Evolutionary conservation across 2,329 filamentous ascomycete genomes (phyloP).

Genomic region (Raffaelea deltoideospora): DNA sequence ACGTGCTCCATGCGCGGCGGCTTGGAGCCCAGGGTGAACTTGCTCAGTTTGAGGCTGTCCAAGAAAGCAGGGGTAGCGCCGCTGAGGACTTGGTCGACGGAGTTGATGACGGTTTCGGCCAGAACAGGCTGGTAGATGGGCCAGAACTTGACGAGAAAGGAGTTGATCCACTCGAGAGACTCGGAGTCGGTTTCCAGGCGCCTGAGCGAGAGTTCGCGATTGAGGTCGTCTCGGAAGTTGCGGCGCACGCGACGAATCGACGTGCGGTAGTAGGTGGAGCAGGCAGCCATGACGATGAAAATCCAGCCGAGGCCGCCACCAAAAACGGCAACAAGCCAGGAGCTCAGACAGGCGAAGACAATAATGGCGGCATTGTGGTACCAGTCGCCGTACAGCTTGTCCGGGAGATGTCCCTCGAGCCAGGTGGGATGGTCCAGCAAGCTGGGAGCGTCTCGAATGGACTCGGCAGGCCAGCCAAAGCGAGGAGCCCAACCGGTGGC

Average conservation of each 20-base stretch:
- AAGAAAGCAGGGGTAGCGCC: conserved; percentile 83
- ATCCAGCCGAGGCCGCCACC: conserved; percentile 90
- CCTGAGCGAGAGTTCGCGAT: conserved; percentile 67
- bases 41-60: conserved; percentile 85
- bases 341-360: conserved; percentile 76
- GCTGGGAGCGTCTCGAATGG: conserved; percentile 43
- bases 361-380: conserved; percentile 96
- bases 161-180: conserved; percentile 97
- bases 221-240: conserved; percentile 91
- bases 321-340: conserved; percentile 78
- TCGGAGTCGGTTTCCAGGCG: conserved; percentile 81
- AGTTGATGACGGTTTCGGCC: conserved; percentile 79
- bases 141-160: conserved; percentile 97
- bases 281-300: conserved; percentile 80
- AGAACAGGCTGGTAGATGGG: conserved; percentile 94
- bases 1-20: conserved; percentile 94
- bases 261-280: conserved; percentile 91
- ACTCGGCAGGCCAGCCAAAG: conserved; percentile 56
- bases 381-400: conserved; percentile 94
- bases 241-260: conserved; percentile 84
- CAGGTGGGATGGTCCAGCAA: conserved; percentile 79
- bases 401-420: conserved; percentile 69
- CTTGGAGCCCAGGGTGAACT: conserved; percentile 86
- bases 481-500: conserved; percentile 77
- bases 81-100: conserved; percentile 90